phyloP scores from a whole-genome alignment of 768 basidiomycete species.

The Thelephora ganbajun region DNA sequence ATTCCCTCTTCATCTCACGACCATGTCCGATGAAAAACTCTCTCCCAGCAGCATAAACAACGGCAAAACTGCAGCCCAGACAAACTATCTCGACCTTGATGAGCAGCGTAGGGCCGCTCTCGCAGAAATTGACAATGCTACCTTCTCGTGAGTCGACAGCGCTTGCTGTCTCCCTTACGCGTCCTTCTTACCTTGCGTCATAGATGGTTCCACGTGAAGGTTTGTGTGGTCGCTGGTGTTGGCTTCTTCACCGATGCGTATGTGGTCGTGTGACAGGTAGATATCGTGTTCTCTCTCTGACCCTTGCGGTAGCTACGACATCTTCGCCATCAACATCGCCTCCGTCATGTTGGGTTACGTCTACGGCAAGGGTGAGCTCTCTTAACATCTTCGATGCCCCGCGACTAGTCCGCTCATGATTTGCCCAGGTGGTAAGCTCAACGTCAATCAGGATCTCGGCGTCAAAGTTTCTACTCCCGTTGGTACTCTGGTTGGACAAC shows the following conservation, averaged over 20 bases:
- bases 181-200: neutral
- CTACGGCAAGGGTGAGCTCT: constrained; percentile 17
- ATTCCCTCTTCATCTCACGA: neutral
- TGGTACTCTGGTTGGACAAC: constrained; percentile 26
- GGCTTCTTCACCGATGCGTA: constrained; percentile 20
- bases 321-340: constrained; percentile 31
- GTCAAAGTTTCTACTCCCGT: constrained; percentile 29
- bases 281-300: neutral
- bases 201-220: constrained; percentile 36
- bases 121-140: constrained; percentile 36
- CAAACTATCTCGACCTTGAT: constrained; percentile 10
- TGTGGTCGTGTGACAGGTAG: constrained; percentile 1
- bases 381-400: constrained; percentile 2
- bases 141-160: constrained; percentile 23
- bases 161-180: neutral
- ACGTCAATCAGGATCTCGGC: constrained; percentile 31
- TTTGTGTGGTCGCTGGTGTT: constrained; percentile 21
- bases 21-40: neutral
- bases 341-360: constrained; percentile 33
- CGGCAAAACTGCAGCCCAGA: neutral
- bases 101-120: constrained; percentile 30
- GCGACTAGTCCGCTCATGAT: neutral
- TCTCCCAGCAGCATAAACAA: constrained; percentile 5
- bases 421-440: constrained; percentile 16
- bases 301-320: constrained; percentile 16